Evolutionary conservation across 768 basidiomycete species (phyloP).

Genomic region (Harrya chromipes): DNA sequence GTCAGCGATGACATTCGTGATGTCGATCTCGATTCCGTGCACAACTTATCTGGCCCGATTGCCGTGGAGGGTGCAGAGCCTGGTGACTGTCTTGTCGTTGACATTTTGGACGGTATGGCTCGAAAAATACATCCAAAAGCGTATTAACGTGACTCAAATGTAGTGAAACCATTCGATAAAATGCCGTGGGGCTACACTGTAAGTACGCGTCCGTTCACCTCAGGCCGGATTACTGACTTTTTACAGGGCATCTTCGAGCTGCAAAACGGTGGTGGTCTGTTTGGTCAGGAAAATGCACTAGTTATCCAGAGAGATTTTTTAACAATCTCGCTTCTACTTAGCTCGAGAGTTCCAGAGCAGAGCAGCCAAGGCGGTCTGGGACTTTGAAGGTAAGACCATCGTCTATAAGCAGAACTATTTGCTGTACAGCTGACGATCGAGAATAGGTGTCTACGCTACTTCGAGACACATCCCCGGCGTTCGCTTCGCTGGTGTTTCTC

Average conservation of each 20-base stretch:
- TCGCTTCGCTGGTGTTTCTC: constrained; percentile 73
- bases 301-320: neutral
- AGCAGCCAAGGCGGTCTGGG: constrained; percentile 81
- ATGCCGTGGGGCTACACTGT: constrained; percentile 85
- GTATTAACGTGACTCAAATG: neutral
- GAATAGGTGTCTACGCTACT: constrained; percentile 61
- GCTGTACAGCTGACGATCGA: neutral
- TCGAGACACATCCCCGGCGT: constrained; percentile 79
- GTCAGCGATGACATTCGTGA: constrained; percentile 66
- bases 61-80: constrained; percentile 74
- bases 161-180: constrained; percentile 64
- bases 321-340: constrained; percentile 16
- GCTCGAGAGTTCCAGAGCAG: constrained; percentile 66
- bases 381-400: constrained; percentile 51
- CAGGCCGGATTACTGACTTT: neutral
- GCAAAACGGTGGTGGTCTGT: constrained; percentile 69
- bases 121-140: neutral
- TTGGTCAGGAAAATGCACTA: constrained; percentile 40
- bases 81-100: constrained; percentile 76
- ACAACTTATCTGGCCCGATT: constrained; percentile 76
- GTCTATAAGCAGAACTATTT: neutral
- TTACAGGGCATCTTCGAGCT: constrained; percentile 69
- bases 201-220: constrained; percentile 4
- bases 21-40: constrained; percentile 61
- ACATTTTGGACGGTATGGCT: constrained; percentile 66